Evolutionary conservation across 371 early-diverging fungal species (phyloP).

Genomic region (Syncephalastrum sp.): DNA sequence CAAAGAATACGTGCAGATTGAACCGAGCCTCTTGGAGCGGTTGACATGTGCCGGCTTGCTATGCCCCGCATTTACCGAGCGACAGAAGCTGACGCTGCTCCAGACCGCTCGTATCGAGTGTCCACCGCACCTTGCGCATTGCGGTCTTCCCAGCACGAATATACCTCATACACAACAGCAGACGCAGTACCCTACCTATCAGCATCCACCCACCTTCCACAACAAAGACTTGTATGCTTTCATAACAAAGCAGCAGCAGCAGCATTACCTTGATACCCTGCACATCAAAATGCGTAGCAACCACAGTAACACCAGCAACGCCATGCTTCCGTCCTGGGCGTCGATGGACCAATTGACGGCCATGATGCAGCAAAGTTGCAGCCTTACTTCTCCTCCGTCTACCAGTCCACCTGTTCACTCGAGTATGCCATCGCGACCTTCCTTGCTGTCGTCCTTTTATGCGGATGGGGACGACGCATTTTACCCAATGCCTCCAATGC

Average conservation of each 20-base stretch:
- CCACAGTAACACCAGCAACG: not conserved
- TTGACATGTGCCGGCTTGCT: conserved; percentile 64
- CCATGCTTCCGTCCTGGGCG: not conserved
- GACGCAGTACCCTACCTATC: not conserved
- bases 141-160: conserved; percentile 5
- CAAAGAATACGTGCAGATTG: conserved; percentile 65
- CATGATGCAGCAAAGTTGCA: no score
- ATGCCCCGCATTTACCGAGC: conserved; percentile 74
- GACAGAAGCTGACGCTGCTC: conserved; percentile 68
- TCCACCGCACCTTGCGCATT: conserved; percentile 23
- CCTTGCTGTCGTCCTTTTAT: no score
- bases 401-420: not conserved
- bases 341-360: no score
- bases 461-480: no score
- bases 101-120: conserved; percentile 42
- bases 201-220: no score
- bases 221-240: conserved; percentile 12
- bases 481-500: no score
- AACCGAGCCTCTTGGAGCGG: conserved; percentile 56
- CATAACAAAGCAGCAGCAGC: conserved; percentile 2
- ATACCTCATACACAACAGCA: conserved; percentile 1
- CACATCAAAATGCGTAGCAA: not conserved
- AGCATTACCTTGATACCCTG: conserved; percentile 8
- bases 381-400: not conserved
- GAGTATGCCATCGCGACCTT: not conserved